Conservation (phyloP, 2,329 filamentous ascomycete species). For the Trichoderma koningiopsis region DNA sequence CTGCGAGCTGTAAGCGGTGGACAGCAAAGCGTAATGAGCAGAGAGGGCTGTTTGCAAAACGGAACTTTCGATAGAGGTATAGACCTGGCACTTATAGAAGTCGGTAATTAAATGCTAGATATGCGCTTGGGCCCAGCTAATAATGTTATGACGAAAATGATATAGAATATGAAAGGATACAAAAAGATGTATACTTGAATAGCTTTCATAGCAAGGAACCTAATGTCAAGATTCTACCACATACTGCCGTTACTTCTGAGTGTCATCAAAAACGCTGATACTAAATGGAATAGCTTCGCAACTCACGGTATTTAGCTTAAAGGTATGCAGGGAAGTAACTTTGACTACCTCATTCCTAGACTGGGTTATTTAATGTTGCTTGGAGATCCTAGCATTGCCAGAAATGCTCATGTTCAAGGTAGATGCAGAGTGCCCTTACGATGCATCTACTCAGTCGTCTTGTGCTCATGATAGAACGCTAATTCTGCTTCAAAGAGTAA, state of each 20-base stretch:
- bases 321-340: neutral
- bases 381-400: neutral
- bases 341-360: too few species aligned
- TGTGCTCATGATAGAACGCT: too few species aligned
- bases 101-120: neutral
- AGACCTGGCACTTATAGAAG: neutral
- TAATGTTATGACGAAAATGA: conserved; percentile 3
- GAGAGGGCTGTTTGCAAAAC: neutral
- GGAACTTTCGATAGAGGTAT: neutral
- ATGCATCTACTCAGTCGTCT: too few species aligned
- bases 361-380: too few species aligned
- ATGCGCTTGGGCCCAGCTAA: neutral
- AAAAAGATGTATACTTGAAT: neutral
- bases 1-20: conserved; percentile 40
- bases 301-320: neutral
- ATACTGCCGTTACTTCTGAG: neutral
- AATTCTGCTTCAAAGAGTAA: too few species aligned
- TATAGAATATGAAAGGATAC: neutral
- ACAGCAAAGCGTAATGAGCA: neutral
- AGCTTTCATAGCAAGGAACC: neutral
- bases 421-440: too few species aligned
- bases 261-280: neutral
- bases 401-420: neutral
- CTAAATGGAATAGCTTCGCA: neutral
- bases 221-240: neutral